These are phyloP conservation scores for Wickerhamiella sorbophila DNA, from an alignment of 805 yeast species.

Conservation along the genomic window DNA sequence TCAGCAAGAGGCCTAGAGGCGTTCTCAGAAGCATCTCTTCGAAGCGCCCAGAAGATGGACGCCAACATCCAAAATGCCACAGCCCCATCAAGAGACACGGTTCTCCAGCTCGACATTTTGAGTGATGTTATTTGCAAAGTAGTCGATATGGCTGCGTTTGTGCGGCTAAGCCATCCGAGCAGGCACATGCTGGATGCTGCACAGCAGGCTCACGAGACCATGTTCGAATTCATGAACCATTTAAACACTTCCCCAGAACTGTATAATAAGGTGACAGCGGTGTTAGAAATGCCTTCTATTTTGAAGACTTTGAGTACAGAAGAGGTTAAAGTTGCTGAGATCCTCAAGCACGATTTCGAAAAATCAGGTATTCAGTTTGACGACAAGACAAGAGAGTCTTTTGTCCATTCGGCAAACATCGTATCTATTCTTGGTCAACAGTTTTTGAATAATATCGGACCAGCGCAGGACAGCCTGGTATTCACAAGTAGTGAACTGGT, in stretches of 20 bases:
- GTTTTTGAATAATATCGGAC: slow-evolving; percentile 41
- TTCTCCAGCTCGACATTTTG: slow-evolving; percentile 61
- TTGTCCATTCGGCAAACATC: slow-evolving; percentile 64
- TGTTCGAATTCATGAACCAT: slow-evolving; percentile 89
- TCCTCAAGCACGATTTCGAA: slow-evolving; percentile 71
- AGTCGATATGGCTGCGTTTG: slow-evolving; percentile 85
- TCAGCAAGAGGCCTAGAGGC: slow-evolving; percentile 56
- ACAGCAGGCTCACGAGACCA: slow-evolving; percentile 69
- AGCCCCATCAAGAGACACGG: slow-evolving; percentile 29
- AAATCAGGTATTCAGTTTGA: slow-evolving; percentile 79
- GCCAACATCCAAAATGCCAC: slow-evolving; percentile 40
- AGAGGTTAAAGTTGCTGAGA: slow-evolving; percentile 68
- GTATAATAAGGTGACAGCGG: slow-evolving; percentile 35
- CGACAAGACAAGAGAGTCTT: slow-evolving; percentile 40
- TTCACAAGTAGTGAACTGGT: slow-evolving; percentile 17
- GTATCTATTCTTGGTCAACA: slow-evolving; percentile 73
- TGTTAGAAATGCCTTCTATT: background rate
- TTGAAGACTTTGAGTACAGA: slow-evolving; percentile 40
- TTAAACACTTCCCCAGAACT: slow-evolving; percentile 72
- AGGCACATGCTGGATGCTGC: slow-evolving; percentile 60
- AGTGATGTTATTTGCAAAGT: slow-evolving; percentile 85
- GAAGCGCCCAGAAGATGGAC: slow-evolving; percentile 49
- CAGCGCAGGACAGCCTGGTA: slow-evolving; percentile 12
- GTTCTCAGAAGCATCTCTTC: slow-evolving; percentile 53
- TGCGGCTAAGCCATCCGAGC: slow-evolving; percentile 77